Percentiles rank a stretch among this genome's conserved stretches.
These are phyloP conservation scores for Adenanthera pavonina DNA, from an alignment of 306 rosid genomes.

Conservation along the genomic window DNA sequence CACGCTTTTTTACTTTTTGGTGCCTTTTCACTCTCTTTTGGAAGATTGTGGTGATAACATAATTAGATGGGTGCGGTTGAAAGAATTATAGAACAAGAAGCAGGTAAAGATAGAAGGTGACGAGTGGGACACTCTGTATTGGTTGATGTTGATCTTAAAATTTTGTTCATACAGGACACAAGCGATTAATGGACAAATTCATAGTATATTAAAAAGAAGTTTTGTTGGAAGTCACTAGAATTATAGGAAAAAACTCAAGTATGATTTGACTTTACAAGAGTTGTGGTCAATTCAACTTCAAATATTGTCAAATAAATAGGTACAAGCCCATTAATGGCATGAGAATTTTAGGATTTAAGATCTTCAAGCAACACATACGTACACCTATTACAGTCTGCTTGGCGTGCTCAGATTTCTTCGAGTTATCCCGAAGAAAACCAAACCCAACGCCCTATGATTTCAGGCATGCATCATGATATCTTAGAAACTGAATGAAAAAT, in stretches of 20 bases:
- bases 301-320: slow-evolving; percentile 58
- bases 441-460: slow-evolving; percentile 36
- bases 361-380: slow-evolving; percentile 43
- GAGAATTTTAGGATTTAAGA: slow-evolving; percentile 20
- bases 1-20: slow-evolving; percentile 34
- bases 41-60: slow-evolving; percentile 56
- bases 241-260: slow-evolving; percentile 14
- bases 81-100: slow-evolving; percentile 45
- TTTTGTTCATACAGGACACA: slow-evolving; percentile 24
- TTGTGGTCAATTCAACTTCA: slow-evolving; percentile 38
- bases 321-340: slow-evolving; percentile 55
- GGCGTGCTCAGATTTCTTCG: slow-evolving; percentile 42
- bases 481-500: slow-evolving; percentile 35
- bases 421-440: slow-evolving; percentile 40
- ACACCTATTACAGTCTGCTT: slow-evolving; percentile 40
- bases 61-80: slow-evolving; percentile 47
- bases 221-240: slow-evolving; percentile 24
- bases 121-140: slow-evolving; percentile 46
- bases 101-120: slow-evolving; percentile 40
- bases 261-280: slow-evolving; percentile 57
- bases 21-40: slow-evolving; percentile 41
- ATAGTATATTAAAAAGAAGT: slow-evolving; percentile 35
- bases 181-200: slow-evolving; percentile 32
- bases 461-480: slow-evolving; percentile 46
- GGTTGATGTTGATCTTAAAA: slow-evolving; percentile 36